These are phyloP conservation scores for Neurospora sp. DNA, from an alignment of 495 filamentous ascomycete genomes.

Conservation along the genomic window DNA sequence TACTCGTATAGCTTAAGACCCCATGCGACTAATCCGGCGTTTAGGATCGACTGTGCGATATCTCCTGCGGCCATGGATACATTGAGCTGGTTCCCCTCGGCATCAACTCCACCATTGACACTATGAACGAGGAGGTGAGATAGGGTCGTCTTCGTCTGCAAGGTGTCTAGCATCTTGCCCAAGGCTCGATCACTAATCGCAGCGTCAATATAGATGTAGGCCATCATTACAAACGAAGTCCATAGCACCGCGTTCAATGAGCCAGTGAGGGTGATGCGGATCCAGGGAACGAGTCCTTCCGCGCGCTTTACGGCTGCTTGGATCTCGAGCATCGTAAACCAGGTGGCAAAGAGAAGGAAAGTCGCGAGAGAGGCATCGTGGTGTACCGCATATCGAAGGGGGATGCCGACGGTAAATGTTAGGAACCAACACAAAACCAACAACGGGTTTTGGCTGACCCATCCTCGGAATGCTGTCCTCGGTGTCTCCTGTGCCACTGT, in stretches of 20 bases:
- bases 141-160: conserved; percentile 25
- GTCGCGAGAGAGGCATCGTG: conserved; percentile 25
- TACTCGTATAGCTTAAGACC: conserved; percentile 41
- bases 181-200: conserved; percentile 16
- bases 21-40: conserved; percentile 35
- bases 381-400: conserved; percentile 12
- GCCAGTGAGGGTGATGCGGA: conserved; percentile 22
- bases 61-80: conserved; percentile 31
- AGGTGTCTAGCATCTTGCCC: conserved; percentile 18
- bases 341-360: conserved; percentile 27
- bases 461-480: not conserved
- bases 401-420: conserved; percentile 17
- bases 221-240: conserved; percentile 30
- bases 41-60: conserved; percentile 30
- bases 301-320: conserved; percentile 24
- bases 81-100: not conserved
- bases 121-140: conserved; percentile 21
- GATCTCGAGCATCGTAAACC: conserved; percentile 29
- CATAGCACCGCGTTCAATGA: conserved; percentile 32
- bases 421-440: conserved; percentile 19
- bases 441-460: conserved; percentile 11
- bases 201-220: conserved; percentile 29
- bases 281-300: conserved; percentile 8
- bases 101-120: not conserved
- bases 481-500: not conserved